These are phyloP conservation scores for Gilbertella persicaria DNA, from an alignment of 371 early-diverging fungal species.

Conservation along the genomic window DNA sequence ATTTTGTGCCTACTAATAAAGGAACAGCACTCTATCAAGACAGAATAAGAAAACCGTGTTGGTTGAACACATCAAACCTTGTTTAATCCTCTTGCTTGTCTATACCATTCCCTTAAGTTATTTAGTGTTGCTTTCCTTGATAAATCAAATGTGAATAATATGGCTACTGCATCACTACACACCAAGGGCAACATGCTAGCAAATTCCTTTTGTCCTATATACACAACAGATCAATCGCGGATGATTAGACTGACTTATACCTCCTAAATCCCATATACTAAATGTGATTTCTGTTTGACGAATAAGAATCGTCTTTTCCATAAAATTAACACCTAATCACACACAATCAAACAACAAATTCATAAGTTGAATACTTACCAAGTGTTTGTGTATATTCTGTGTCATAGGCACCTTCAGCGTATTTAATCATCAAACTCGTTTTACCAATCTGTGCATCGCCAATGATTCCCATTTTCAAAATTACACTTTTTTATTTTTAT, in stretches of 20 bases:
- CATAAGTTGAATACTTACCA: slow-evolving; percentile 52
- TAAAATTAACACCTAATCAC: slow-evolving; percentile 91
- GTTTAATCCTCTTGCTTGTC: slow-evolving; percentile 95
- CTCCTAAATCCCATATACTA: slow-evolving; percentile 99
- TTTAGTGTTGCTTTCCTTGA: slow-evolving; percentile 91
- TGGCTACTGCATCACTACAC: slow-evolving; percentile 93
- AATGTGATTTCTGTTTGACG: slow-evolving; percentile 94
- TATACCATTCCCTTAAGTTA: slow-evolving; percentile 94
- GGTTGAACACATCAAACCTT: slow-evolving; percentile 52
- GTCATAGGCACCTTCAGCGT: slow-evolving; percentile 96
- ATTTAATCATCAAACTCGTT: slow-evolving; percentile 97
- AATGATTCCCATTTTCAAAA: slow-evolving; percentile 96
- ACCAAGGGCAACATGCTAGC: slow-evolving; percentile 97
- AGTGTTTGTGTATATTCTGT: slow-evolving; percentile 96
- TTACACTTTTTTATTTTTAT: slow-evolving; percentile 42
- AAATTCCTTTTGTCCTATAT: slow-evolving; percentile 89
- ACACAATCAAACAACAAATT: neutral
- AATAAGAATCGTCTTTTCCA: slow-evolving; percentile 95
- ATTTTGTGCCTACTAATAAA: slow-evolving; percentile 96
- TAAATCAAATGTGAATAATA: slow-evolving; percentile 96
- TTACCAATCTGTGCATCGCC: slow-evolving; percentile 99
- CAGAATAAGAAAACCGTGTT: neutral
- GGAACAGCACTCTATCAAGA: slow-evolving; percentile 81
- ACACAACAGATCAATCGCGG: neutral
- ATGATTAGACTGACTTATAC: slow-evolving; percentile 42